These are phyloP conservation scores for Pseudoturritis turrita DNA, from an alignment of 345 rosid genomes.

Conservation along the genomic window DNA sequence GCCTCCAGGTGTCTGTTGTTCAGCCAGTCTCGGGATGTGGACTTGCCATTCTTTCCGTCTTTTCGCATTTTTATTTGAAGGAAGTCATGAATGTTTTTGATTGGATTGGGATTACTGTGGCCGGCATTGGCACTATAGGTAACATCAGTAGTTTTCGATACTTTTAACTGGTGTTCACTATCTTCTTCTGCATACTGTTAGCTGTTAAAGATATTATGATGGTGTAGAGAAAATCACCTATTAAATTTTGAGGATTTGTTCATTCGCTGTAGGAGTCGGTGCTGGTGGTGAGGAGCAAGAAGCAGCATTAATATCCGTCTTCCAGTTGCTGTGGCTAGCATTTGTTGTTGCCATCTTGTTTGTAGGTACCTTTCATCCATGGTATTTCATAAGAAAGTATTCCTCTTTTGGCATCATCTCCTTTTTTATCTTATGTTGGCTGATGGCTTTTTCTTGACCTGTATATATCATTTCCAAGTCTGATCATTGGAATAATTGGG, in stretches of 20 bases:
- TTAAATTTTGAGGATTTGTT: neutral
- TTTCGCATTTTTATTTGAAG: conserved; percentile 91
- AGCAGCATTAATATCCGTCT: conserved; percentile 61
- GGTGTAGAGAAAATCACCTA: neutral
- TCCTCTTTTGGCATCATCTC: conserved; percentile 7
- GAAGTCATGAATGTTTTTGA: conserved; percentile 91
- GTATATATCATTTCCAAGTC: neutral
- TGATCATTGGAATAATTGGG: neutral
- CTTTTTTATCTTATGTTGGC: neutral
- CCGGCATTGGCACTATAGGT: conserved; percentile 98
- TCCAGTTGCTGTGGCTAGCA: conserved; percentile 81
- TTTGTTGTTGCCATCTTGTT: conserved; percentile 74
- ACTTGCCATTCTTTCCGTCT: conserved; percentile 84
- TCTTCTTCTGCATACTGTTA: neutral
- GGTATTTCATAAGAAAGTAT: conserved; percentile 15
- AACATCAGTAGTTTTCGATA: conserved; percentile 28
- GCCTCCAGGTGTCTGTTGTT: conserved; percentile 78
- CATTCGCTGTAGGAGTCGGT: conserved; percentile 71
- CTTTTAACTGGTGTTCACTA: neutral
- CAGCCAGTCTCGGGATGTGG: conserved; percentile 99
- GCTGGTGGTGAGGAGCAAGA: conserved; percentile 95
- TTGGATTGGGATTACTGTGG: conserved; percentile 93
- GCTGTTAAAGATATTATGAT: neutral
- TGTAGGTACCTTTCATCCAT: conserved; percentile 86
- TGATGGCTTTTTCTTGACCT: neutral